Conservation (phyloP, 2,329 filamentous ascomycete genomes). For the Alternaria atra region DNA sequence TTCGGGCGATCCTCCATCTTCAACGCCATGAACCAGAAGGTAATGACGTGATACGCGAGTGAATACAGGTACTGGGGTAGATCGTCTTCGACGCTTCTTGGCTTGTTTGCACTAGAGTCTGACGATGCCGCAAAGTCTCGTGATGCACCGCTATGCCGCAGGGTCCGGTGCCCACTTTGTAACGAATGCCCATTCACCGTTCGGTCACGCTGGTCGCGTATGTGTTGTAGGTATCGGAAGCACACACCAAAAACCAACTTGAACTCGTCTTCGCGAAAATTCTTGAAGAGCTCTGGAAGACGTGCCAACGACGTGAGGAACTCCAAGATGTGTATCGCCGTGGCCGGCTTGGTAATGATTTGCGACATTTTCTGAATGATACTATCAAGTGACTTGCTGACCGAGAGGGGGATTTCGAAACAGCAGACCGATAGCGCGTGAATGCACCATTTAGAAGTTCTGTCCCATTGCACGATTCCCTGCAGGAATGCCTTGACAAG, state of each 20-base stretch:
- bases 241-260: conserved; percentile 95
- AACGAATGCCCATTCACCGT: conserved; percentile 35
- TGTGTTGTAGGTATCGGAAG: conserved; percentile 90
- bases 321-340: conserved; percentile 94
- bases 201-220: conserved; percentile 69
- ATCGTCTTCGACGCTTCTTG: conserved; percentile 68
- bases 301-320: conserved; percentile 91
- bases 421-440: conserved; percentile 95
- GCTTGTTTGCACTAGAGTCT: conserved; percentile 48
- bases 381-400: conserved; percentile 83
- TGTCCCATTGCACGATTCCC: conserved; percentile 84
- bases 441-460: conserved; percentile 90
- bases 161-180: conserved; percentile 47
- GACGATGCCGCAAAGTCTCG: conserved; percentile 51
- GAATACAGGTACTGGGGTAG: conserved; percentile 94
- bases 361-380: conserved; percentile 94
- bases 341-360: conserved; percentile 91
- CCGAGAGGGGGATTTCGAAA: conserved; percentile 88
- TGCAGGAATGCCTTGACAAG: conserved; percentile 86
- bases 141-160: conserved; percentile 56
- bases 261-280: conserved; percentile 91
- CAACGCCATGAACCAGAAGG: conserved; percentile 94
- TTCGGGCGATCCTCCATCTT: conserved; percentile 83
- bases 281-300: conserved; percentile 83
- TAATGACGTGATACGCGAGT: conserved; percentile 92